These are phyloP conservation scores for Parachlorella kessleri DNA, from an alignment of 139 green algal species.

Conservation along the genomic window DNA sequence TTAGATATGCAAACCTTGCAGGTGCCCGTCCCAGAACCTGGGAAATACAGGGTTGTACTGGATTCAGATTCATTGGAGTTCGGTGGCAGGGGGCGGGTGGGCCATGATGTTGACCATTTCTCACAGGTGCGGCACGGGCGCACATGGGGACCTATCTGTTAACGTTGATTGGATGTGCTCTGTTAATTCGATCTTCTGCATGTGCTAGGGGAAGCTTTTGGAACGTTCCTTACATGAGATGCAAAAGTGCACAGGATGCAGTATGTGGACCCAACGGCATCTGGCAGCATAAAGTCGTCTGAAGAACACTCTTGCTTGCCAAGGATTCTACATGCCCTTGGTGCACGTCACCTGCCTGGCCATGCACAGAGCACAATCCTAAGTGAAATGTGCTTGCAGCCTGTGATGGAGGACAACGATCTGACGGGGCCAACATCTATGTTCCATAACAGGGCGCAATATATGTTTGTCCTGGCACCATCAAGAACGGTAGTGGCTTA, in stretches of 20 bases:
- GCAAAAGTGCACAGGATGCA: no score
- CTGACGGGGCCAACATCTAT: slow-evolving; percentile 27
- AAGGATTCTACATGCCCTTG: not conserved
- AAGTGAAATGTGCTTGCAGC: not conserved
- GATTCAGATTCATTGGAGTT: slow-evolving; percentile 86
- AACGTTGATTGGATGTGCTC: not conserved
- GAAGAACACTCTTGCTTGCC: no score
- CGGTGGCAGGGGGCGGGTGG: slow-evolving; percentile 81
- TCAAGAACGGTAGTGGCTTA: slow-evolving; percentile 68
- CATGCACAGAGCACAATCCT: not conserved
- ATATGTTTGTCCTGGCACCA: slow-evolving; percentile 62
- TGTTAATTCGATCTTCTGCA: not conserved
- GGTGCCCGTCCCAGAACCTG: slow-evolving; percentile 65
- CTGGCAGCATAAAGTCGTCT: not conserved
- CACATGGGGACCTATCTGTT: not conserved
- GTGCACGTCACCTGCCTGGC: not conserved
- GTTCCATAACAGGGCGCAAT: slow-evolving; percentile 58
- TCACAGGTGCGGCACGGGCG: slow-evolving; percentile 32
- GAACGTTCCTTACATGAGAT: no score
- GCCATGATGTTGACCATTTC: slow-evolving; percentile 80
- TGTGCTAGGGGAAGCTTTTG: no score
- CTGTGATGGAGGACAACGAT: not conserved
- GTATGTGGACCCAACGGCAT: no score
- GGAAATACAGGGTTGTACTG: slow-evolving; percentile 88
- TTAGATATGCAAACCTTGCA: slow-evolving; percentile 1